These are phyloP conservation scores for Carex myosuroides DNA, from an alignment of 176 grass and related monocot genomes.

Conservation along the genomic window DNA sequence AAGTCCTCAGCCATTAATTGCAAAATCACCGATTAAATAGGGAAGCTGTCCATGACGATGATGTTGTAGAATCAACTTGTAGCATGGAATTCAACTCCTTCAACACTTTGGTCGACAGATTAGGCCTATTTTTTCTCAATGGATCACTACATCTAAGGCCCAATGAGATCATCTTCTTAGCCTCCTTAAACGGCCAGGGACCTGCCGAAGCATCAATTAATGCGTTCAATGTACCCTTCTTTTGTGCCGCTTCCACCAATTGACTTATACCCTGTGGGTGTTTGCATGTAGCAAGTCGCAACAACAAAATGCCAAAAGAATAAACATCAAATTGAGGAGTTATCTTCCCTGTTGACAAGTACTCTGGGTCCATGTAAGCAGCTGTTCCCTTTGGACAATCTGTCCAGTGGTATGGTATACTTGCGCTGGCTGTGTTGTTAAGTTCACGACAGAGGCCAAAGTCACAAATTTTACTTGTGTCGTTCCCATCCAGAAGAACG, in stretches of 20 bases:
- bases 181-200: slow-evolving; percentile 34
- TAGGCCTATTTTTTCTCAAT: slow-evolving; percentile 29
- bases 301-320: slow-evolving; percentile 42
- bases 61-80: neutral
- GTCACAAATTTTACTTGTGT: too few relatives aligned
- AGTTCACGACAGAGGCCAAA: too few relatives aligned
- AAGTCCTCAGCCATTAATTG: too few relatives aligned
- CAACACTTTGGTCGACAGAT: slow-evolving; percentile 31
- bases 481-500: slow-evolving; percentile 23
- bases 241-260: slow-evolving; percentile 20
- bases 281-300: slow-evolving; percentile 37
- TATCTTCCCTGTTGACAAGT: slow-evolving; percentile 29
- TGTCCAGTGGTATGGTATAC: slow-evolving; percentile 22
- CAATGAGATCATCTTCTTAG: slow-evolving; percentile 30
- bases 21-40: too few relatives aligned
- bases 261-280: slow-evolving; percentile 15
- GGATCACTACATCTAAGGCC: slow-evolving; percentile 35
- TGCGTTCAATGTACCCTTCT: slow-evolving; percentile 14
- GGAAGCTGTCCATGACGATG: too few relatives aligned
- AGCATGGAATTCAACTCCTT: slow-evolving; percentile 31
- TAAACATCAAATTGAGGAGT: slow-evolving; percentile 46
- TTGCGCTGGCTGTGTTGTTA: neutral
- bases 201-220: slow-evolving; percentile 26
- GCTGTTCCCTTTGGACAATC: slow-evolving; percentile 18
- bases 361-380: slow-evolving; percentile 45